A percentile compares a stretch with the other conserved stretches of the same genome.
These are phyloP conservation scores for Penicillium daleae DNA, from an alignment of 495 filamentous ascomycete genomes.

Conservation along the genomic window DNA sequence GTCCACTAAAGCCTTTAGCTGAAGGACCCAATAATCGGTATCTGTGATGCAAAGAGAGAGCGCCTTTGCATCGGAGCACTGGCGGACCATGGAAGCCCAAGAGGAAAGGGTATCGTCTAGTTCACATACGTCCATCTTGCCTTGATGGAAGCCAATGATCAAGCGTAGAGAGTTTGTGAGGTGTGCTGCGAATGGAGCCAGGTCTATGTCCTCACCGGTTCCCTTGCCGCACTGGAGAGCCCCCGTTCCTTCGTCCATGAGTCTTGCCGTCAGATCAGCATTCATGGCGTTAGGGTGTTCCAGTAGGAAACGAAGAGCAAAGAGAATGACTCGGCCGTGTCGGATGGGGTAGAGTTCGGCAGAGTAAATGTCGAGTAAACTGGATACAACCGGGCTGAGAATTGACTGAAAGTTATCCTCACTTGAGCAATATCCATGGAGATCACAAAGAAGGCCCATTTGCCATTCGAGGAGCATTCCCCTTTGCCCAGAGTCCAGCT, in stretches of 20 bases:
- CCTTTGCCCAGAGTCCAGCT: conserved; percentile 38
- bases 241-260: conserved; percentile 44
- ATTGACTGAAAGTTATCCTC: conserved; percentile 40
- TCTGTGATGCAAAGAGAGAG: conserved; percentile 66
- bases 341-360: conserved; percentile 46
- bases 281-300: conserved; percentile 42
- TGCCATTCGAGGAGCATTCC: conserved; percentile 62
- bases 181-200: conserved; percentile 58
- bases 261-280: conserved; percentile 26
- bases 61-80: conserved; percentile 51
- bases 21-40: conserved; percentile 57
- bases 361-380: conserved; percentile 48
- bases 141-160: conserved; percentile 56
- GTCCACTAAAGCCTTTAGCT: conserved; percentile 72
- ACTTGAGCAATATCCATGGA: conserved; percentile 30
- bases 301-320: conserved; percentile 44
- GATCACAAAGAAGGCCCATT: conserved; percentile 44
- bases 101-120: conserved; percentile 50
- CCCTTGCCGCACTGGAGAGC: conserved; percentile 32
- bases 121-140: conserved; percentile 47
- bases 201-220: conserved; percentile 56
- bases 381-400: conserved; percentile 35
- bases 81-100: conserved; percentile 40
- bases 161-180: conserved; percentile 59
- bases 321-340: conserved; percentile 48